These are phyloP conservation scores for Penicillium vulpinum DNA, from an alignment of 2,329 filamentous ascomycete species.

Conservation along the genomic window DNA sequence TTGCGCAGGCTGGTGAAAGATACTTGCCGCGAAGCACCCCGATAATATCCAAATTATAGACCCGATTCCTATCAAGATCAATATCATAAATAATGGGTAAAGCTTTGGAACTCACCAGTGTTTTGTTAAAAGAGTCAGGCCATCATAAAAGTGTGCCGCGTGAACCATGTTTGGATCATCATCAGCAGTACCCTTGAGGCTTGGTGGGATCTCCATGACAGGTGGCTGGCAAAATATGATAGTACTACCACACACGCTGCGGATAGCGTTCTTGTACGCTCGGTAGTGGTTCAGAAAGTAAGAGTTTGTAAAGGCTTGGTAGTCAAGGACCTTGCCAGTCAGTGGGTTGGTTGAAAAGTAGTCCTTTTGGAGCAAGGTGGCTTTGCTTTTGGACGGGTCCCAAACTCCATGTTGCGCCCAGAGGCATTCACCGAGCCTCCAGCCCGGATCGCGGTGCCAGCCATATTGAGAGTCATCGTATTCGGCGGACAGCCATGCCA, in stretches of 20 bases:
- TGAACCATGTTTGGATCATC: constrained; percentile 91
- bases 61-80: constrained; percentile 64
- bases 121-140: constrained; percentile 94
- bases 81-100: background rate
- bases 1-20: constrained; percentile 81
- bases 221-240: constrained; percentile 91
- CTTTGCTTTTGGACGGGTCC: constrained; percentile 67
- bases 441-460: constrained; percentile 82
- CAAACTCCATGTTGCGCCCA: constrained; percentile 98
- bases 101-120: constrained; percentile 64
- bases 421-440: constrained; percentile 93
- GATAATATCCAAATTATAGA: constrained; percentile 95
- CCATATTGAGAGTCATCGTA: constrained; percentile 87
- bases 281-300: constrained; percentile 89
- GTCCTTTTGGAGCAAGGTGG: constrained; percentile 76
- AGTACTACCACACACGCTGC: constrained; percentile 73
- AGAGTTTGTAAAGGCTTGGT: constrained; percentile 82
- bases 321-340: constrained; percentile 72
- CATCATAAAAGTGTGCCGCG: constrained; percentile 94
- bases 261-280: constrained; percentile 71
- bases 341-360: constrained; percentile 81
- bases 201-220: constrained; percentile 85
- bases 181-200: constrained; percentile 81
- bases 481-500: constrained; percentile 75
- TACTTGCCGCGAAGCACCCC: constrained; percentile 89